Evolutionary conservation across 208 protist genomes (phyloP), one percentile per base, ranked within the genome.

Genomic region (Vickermania spadyakhi): DNA sequence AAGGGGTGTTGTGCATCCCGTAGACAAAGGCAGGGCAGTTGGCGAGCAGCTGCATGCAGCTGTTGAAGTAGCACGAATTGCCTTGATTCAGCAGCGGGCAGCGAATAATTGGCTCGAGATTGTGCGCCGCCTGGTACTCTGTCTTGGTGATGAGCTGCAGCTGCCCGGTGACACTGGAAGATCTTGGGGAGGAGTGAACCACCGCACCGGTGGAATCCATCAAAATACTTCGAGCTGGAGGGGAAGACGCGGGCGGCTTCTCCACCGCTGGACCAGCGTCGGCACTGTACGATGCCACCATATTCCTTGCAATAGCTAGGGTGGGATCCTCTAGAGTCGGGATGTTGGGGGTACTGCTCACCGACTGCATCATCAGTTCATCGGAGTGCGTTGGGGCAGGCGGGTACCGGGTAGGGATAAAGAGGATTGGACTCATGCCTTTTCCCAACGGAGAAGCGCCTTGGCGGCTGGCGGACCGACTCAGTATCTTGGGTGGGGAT

Each of bases 1-100:
- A 23, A 60, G 72, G 61, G 1, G 77, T 77, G 69, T 81, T 58
- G 62, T 74, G 68, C 56, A 91, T 58, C 18, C 68, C 70, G 64
- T 81, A 89, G 7, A 90, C 69, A 41, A 96, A 83, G 0, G 69
- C 62, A 1, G 73, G 64, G 50, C 93, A 96, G 75, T 97, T 92
- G 28, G 65, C 72, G 14, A 99, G 75, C 26, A 97, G 83, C 79
- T 99, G 97, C 45, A 98, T 65, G 11, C 88, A 94, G 0, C 84
- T 68, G 79, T 98, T 99, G 70, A 99, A 97, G 81, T 98, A 99
- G 70, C 97, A 99, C 7, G 97, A 99, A 70, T 99, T 99, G 52
- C 97, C 95, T 1, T 98, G 68, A 68, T 99, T 99, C 45, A 72
- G 13, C 11, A 99, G 69, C 0, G 93, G 91, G 52, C 77, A 92